Percentiles rank a stretch among this genome's conserved stretches.
Evolutionary conservation across 208 protist genomes (phyloP).

Genomic region (Trypanosomatidae sp.): DNA sequence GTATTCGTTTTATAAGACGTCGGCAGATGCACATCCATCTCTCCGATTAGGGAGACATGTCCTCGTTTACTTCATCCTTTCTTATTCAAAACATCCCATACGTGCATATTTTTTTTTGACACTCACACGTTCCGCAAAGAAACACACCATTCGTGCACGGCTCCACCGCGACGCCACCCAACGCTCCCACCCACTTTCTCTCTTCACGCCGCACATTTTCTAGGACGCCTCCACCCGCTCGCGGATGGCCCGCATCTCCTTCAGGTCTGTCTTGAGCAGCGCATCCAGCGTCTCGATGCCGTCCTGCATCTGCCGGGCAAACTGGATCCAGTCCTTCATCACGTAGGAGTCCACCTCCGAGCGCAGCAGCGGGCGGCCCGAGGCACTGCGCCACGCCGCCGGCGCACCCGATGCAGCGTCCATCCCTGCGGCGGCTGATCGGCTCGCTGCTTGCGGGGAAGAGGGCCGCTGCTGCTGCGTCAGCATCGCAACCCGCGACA

Average conservation of each 20-base stretch:
- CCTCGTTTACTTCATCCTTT: too few relatives aligned
- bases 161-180: neutral
- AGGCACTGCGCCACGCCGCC: conserved; percentile 1
- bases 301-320: conserved; percentile 57
- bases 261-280: conserved; percentile 43
- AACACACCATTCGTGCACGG: too few relatives aligned
- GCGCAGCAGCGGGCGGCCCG: conserved; percentile 28
- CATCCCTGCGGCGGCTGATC: neutral
- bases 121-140: too few relatives aligned
- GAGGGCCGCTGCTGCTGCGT: conserved; percentile 10
- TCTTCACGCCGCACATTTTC: too few relatives aligned
- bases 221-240: conserved; percentile 26
- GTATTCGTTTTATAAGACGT: too few relatives aligned
- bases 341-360: conserved; percentile 41
- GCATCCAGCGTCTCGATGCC: conserved; percentile 49
- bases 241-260: conserved; percentile 50
- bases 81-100: too few relatives aligned
- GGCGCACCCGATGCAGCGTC: neutral
- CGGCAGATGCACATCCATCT: too few relatives aligned
- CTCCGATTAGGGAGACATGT: too few relatives aligned
- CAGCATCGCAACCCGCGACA: conserved; percentile 34
- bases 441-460: conserved; percentile 2
- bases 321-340: conserved; percentile 46
- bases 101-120: too few relatives aligned
- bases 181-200: neutral